Base-by-base conservation (phyloP, 495 filamentous ascomycete genomes). In the Tuber indicum region DNA sequence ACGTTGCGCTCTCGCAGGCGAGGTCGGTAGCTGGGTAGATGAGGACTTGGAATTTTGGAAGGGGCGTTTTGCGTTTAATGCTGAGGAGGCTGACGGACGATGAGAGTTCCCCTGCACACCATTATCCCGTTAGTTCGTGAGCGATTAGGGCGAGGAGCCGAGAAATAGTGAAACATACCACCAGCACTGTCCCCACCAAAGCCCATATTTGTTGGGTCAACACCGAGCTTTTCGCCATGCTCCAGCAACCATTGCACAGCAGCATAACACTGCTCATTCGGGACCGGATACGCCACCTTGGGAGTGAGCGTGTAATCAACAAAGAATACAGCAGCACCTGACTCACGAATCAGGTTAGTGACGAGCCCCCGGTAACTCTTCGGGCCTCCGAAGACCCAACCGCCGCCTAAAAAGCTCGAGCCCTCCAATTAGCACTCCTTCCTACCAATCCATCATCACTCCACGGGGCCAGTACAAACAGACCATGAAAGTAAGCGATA, bases 141-240 rank as follows among this genome's bases (percentile, higher is more conserved):
- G 17, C 12, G 36, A 62, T 73, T 43, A 43, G 8, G 23, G 72
- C 2, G 39, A 3, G 47, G 23, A 49, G 19, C 3, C 16, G 39
- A 43, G 70, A 44, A 3, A 21, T 49, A 12, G 26, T 66, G 14
- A 5, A 32, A 21, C 43, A 36, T 73, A 78, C 78, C 76, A 43
- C 84, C 84, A 23, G 75, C 84, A 32, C 82, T 85, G 32, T 85
- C 84, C 6, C 82, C 84, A 1, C 49, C 78, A 58, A 85, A 47
- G 0, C 76, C 81, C 69, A 83, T 72, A 4, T 73, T 74, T 19
- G 74, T 21, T 1, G 77, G 21, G 12, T 77, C 39, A 32, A 85
- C 72, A 7, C 78, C 76, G 10, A 82, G 43, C 14, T 47, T 26
- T 44, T 58, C 45, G 7, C 83, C 83, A 62, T 78, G 45, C n/a